Evolutionary conservation across 2,329 filamentous ascomycete species (phyloP).

Genomic region (Neonectria faginata): DNA sequence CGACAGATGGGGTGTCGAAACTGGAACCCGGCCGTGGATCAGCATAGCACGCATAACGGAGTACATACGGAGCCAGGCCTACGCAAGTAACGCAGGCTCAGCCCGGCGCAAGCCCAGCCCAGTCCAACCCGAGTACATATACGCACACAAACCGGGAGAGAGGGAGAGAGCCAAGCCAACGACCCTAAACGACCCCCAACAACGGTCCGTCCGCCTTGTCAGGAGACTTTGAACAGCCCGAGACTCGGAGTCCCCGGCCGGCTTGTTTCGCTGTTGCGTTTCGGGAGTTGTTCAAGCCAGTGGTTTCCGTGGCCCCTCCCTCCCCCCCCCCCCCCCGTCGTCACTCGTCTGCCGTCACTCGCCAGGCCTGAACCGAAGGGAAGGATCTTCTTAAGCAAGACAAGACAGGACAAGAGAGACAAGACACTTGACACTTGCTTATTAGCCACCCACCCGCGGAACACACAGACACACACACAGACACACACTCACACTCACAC

Average conservation of each 20-base stretch:
- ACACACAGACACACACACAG: too few species aligned
- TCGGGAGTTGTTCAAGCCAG: neutral
- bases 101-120: neutral
- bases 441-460: neutral
- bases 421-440: neutral
- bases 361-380: neutral
- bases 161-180: neutral
- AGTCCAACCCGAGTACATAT: neutral
- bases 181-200: constrained; percentile 8
- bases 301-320: too few species aligned
- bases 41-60: constrained; percentile 8
- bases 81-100: too few species aligned
- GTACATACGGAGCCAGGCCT: too few species aligned
- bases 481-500: too few species aligned
- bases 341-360: neutral
- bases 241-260: constrained; percentile 3
- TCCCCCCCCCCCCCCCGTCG: neutral
- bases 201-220: constrained; percentile 1
- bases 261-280: neutral
- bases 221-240: constrained; percentile 7
- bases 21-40: constrained; percentile 12
- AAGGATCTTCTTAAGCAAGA: neutral
- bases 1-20: constrained; percentile 19
- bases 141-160: neutral
- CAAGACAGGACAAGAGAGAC: neutral